Evolutionary conservation across 2,329 filamentous ascomycete genomes (phyloP).

Genomic region (Nemania diffusa): DNA sequence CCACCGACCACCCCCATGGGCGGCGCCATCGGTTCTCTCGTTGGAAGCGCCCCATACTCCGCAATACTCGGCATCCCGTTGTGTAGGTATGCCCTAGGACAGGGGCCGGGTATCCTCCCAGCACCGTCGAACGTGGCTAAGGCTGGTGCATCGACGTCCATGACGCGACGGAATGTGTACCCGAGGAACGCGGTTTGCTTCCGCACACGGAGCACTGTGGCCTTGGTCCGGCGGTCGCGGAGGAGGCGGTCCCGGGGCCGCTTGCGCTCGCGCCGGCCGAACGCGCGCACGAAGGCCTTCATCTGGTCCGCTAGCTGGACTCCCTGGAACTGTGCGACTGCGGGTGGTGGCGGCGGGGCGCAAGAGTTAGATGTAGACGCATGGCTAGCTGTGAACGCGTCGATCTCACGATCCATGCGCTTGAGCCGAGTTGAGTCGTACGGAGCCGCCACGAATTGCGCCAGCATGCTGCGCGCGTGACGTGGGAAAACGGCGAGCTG

Average conservation of each 20-base stretch:
- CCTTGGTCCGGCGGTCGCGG: constrained; percentile 74
- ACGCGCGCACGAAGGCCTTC: constrained; percentile 62
- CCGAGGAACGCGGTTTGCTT: constrained; percentile 88
- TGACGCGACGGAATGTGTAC: constrained; percentile 78
- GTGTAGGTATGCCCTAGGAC: background rate
- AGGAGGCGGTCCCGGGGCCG: constrained; percentile 86
- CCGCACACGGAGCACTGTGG: constrained; percentile 78
- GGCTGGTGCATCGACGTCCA: constrained; percentile 43
- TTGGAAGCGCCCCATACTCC: background rate
- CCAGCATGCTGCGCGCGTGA: constrained; percentile 56
- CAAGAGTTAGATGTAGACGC: background rate
- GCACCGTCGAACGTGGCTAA: constrained; percentile 16
- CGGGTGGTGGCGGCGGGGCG: background rate
- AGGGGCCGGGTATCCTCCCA: constrained; percentile 4
- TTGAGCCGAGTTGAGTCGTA: constrained; percentile 61
- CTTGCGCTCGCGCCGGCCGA: constrained; percentile 75
- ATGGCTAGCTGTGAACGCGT: constrained; percentile 47
- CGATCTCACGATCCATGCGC: constrained; percentile 61
- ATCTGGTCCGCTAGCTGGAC: constrained; percentile 48
- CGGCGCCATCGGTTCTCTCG: background rate
- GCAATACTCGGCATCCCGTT: constrained; percentile 6
- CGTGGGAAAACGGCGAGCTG: constrained; percentile 54
- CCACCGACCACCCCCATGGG: background rate
- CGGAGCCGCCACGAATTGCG: constrained; percentile 58
- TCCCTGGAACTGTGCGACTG: constrained; percentile 36